phyloP scores from a whole-genome alignment of 2,329 filamentous ascomycete genomes.

The Botrytis paeoniae region DNA sequence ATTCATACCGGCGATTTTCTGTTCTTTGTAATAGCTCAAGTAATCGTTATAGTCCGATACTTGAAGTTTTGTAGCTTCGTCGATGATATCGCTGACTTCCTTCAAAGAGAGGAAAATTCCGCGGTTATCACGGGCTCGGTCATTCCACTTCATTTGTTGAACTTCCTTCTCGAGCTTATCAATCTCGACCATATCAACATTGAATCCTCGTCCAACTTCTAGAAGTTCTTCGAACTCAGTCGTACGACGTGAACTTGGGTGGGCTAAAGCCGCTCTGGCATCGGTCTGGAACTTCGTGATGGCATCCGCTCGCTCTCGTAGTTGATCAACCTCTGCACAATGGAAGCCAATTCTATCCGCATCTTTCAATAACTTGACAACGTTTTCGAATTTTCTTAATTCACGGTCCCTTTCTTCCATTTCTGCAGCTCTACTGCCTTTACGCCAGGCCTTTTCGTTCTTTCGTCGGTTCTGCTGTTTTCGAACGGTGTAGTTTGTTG shows the following conservation, averaged over 20 bases:
- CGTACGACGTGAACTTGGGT: conserved; percentile 59
- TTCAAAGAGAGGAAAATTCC: conserved; percentile 67
- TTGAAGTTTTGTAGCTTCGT: conserved; percentile 71
- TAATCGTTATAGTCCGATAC: conserved; percentile 80
- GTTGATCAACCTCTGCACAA: conserved; percentile 80
- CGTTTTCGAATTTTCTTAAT: conserved; percentile 82
- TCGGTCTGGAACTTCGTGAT: conserved; percentile 82
- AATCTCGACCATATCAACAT: conserved; percentile 86
- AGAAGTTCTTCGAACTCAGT: conserved; percentile 84
- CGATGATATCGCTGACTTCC: conserved; percentile 76
- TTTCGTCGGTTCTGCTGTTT: conserved; percentile 98
- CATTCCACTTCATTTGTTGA: conserved; percentile 85
- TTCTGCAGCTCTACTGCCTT: conserved; percentile 72
- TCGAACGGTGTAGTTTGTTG: conserved; percentile 90
- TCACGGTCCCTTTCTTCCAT: conserved; percentile 81
- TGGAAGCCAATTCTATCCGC: conserved; percentile 90
- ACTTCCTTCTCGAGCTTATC: conserved; percentile 77
- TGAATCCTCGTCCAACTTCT: conserved; percentile 85
- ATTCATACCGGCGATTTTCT: conserved; percentile 71
- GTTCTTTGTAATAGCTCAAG: conserved; percentile 70
- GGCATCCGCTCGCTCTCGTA: conserved; percentile 80
- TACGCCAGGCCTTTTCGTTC: conserved; percentile 83
- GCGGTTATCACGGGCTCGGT: conserved; percentile 65
- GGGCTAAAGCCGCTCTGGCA: conserved; percentile 67
- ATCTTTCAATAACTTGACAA: conserved; percentile 77